Percentiles rank a stretch among this genome's conserved stretches.
These are phyloP conservation scores for Geranium rotundifolium DNA, from an alignment of 345 rosid species.

Conservation along the genomic window DNA sequence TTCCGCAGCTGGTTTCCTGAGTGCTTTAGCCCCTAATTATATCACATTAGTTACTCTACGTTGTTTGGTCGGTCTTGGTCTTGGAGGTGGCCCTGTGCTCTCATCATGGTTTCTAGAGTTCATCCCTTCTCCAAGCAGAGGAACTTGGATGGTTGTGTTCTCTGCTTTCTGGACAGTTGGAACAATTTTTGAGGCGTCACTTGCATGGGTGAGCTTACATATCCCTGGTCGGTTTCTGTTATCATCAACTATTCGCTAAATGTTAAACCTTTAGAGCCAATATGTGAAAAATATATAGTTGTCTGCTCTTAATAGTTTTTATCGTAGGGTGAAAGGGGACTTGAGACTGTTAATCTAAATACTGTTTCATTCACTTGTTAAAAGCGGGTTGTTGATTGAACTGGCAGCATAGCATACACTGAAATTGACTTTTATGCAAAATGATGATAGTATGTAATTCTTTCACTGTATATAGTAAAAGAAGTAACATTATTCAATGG, in stretches of 20 bases:
- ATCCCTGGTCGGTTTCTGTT: neutral
- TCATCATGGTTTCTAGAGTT: conserved; percentile 85
- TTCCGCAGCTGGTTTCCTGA: conserved; percentile 63
- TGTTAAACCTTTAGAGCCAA: too few relatives aligned
- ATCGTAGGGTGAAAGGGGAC: too few relatives aligned
- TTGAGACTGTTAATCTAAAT: too few relatives aligned
- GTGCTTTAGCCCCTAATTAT: conserved; percentile 71
- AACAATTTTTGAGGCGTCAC: conserved; percentile 62
- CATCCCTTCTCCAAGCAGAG: conserved; percentile 82
- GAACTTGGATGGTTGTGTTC: conserved; percentile 88
- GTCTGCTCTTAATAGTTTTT: too few relatives aligned
- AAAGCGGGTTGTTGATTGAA: too few relatives aligned
- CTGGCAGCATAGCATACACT: too few relatives aligned
- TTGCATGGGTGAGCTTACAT: conserved; percentile 83
- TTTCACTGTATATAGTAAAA: too few relatives aligned
- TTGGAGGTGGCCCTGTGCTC: conserved; percentile 94
- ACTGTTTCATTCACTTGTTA: too few relatives aligned
- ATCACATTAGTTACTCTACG: conserved; percentile 41
- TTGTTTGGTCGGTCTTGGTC: conserved; percentile 75
- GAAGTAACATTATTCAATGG: too few relatives aligned
- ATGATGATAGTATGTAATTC: too few relatives aligned
- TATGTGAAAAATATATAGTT: too few relatives aligned
- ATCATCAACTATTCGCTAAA: neutral
- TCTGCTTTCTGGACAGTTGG: conserved; percentile 83
- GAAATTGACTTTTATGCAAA: too few relatives aligned